A percentile compares a stretch with the other conserved stretches of the same genome.
Evolutionary conservation across 768 basidiomycete genomes (phyloP).

Genomic region (Lactarius akahatsu): DNA sequence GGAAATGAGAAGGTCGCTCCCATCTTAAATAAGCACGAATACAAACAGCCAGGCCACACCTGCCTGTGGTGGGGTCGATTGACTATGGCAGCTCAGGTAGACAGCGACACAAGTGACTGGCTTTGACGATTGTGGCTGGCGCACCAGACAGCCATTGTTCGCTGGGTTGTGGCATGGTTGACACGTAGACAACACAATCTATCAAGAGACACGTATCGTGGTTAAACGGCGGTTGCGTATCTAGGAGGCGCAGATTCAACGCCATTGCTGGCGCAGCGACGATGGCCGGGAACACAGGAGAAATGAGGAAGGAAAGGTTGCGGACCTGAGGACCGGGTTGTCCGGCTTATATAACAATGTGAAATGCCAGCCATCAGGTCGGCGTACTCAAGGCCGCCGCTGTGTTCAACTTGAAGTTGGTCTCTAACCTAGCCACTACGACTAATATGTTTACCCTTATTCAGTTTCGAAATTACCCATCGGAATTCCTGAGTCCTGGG

Average conservation of each 20-base stretch:
- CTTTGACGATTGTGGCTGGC: background rate
- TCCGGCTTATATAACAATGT: constrained; percentile 37
- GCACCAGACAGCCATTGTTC: background rate
- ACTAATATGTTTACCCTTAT: constrained; percentile 34
- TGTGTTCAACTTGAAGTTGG: no score
- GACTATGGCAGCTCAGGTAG: background rate
- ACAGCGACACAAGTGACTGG: background rate
- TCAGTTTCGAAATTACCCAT: constrained; percentile 48
- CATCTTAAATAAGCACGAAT: constrained; percentile 6
- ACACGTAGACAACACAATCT: background rate
- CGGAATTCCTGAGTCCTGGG: constrained; percentile 54
- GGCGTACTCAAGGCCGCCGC: no score
- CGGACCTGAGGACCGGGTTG: no score
- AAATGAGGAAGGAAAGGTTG: no score
- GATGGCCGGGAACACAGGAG: no score
- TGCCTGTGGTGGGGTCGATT: constrained; percentile 1
- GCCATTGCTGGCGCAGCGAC: background rate
- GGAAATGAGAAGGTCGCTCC: background rate
- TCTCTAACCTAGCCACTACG: constrained; percentile 23
- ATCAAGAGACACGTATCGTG: background rate
- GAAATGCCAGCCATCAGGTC: no score
- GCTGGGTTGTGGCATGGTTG: background rate
- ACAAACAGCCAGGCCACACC: background rate
- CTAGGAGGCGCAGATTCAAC: background rate
- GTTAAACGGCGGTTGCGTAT: no score